Evolutionary conservation across 352 stramenopile species (phyloP).

Genomic region (Phytopythium chamaehyphon): DNA sequence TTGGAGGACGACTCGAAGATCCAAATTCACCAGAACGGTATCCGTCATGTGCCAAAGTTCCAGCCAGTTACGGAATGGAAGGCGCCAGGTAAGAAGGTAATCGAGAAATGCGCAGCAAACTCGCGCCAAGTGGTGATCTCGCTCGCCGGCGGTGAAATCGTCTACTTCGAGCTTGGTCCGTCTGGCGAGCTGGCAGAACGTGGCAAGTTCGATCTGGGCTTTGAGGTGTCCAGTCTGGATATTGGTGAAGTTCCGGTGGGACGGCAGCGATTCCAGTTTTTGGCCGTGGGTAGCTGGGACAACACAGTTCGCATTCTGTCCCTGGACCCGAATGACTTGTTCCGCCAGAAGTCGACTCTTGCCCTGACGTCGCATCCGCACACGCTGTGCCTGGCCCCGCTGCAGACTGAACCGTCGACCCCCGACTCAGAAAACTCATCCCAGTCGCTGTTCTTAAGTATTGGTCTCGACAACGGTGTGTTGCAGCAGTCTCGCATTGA

Average conservation of each 20-base stretch:
- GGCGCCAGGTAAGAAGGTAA: slow-evolving; percentile 95
- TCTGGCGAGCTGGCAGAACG: slow-evolving; percentile 93
- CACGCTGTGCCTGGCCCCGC: slow-evolving; percentile 70
- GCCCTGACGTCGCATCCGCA: slow-evolving; percentile 81
- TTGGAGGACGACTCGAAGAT: slow-evolving; percentile 95
- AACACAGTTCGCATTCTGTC: slow-evolving; percentile 93
- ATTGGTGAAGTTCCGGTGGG: slow-evolving; percentile 94
- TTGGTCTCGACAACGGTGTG: slow-evolving; percentile 94
- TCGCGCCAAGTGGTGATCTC: slow-evolving; percentile 96
- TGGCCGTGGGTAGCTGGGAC: slow-evolving; percentile 94
- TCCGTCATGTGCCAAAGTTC: slow-evolving; percentile 94
- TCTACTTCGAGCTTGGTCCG: slow-evolving; percentile 98
- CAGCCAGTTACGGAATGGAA: slow-evolving; percentile 96
- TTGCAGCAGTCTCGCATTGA: slow-evolving; percentile 92
- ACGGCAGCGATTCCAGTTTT: slow-evolving; percentile 93
- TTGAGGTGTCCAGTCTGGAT: slow-evolving; percentile 97
- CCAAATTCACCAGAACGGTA: slow-evolving; percentile 94
- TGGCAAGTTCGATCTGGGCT: slow-evolving; percentile 92
- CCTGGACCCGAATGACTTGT: slow-evolving; percentile 90
- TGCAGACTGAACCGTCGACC: slow-evolving; percentile 74
- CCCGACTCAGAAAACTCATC: slow-evolving; percentile 48
- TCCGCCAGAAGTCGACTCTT: slow-evolving; percentile 82
- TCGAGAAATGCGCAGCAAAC: slow-evolving; percentile 96
- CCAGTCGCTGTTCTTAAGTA: slow-evolving; percentile 77
- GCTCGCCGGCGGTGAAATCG: slow-evolving; percentile 93